Evolutionary conservation across 2,329 filamentous ascomycete genomes (phyloP), one percentile per base, ranked within the genome.

Genomic region (Fusarium staphyleae): DNA sequence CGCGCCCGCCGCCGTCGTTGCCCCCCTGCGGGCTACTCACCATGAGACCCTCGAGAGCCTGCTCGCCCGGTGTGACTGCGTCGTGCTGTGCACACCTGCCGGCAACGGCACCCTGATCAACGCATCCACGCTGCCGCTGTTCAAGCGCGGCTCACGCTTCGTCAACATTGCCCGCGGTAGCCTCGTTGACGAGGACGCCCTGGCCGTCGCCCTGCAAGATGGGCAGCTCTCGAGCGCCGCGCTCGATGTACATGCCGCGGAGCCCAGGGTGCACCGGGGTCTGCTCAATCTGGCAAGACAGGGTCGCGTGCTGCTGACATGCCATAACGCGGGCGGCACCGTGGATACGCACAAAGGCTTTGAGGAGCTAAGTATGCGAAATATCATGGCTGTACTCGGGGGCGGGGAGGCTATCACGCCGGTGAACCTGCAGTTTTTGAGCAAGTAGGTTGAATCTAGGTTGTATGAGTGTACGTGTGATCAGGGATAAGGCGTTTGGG

Each of bases 111-210:
- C 76, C 1, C 61, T 88, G 3, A 77, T 89, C 44, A 77, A 78
- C 4, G 66, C 68, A 0, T 68, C 74, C 8, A 74, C 78, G 16
- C 74, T 90, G 10, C 60, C 60, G 0, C 72, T 73, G 45, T 81
- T 88, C 66, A 83, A 81, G 61, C 72, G 62, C 1, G 85, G 85
- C 1, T 74, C 79, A 3, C 73, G 86, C 0, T 78, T 90, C 35
- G 83, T 90, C 28, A 90, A 89, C 64, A 80, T 89, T 24, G 86
- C 87, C 6, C 75, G 87, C 9, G 87, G 87, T 0, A 80, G 78
- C 24, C 75, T 90, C 3, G 81, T 90, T 3, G 85, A 89, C 56
- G 86, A 89, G 61, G 80, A 82, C 4, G 86, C 85, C 11, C 72
- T 90, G 6, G 80, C 81, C 0, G 77, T 78, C 16, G 86, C 86